phyloP scores from a whole-genome alignment of 1,139 yeast species.

The Candida tetrigidarum region DNA sequence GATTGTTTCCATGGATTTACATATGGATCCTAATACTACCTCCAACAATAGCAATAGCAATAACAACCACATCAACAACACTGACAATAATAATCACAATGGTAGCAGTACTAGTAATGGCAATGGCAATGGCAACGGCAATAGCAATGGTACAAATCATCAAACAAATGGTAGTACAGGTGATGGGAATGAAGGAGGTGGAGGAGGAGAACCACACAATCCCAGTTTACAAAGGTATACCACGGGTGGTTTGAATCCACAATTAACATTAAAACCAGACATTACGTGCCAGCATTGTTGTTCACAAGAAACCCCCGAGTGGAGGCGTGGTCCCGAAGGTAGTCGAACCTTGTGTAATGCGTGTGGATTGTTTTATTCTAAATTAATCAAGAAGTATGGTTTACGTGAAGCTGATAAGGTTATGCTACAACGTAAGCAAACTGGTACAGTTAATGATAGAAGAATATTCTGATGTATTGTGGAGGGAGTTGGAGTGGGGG shows the following conservation, averaged over 20 bases:
- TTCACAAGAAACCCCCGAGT: slow-evolving; percentile 44
- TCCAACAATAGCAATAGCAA: background rate
- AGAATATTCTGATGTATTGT: slow-evolving; percentile 21
- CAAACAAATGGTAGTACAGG: background rate
- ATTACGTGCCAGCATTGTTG: slow-evolving; percentile 33
- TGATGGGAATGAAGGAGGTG: background rate
- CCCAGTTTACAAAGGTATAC: background rate
- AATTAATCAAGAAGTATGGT: slow-evolving; percentile 33
- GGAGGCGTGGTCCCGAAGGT: slow-evolving; percentile 52
- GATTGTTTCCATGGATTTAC: slow-evolving; percentile 18
- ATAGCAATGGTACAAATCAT: background rate
- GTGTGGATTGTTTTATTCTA: slow-evolving; percentile 47
- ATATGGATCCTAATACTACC: slow-evolving; percentile 9
- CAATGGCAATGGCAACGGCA: background rate
- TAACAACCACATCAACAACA: background rate
- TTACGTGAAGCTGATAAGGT: slow-evolving; percentile 26
- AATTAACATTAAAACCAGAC: slow-evolving; percentile 21
- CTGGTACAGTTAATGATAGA: slow-evolving; percentile 25
- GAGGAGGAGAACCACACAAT: background rate
- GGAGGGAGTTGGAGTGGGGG: too few species aligned
- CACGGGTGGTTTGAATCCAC: slow-evolving; percentile 23
- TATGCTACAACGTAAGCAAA: slow-evolving; percentile 29
- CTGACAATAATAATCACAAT: background rate
- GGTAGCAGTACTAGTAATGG: background rate
- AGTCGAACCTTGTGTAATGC: slow-evolving; percentile 50